These are phyloP conservation scores for Colletotrichum sp. DNA, from an alignment of 2,329 filamentous ascomycete genomes.

Conservation along the genomic window DNA sequence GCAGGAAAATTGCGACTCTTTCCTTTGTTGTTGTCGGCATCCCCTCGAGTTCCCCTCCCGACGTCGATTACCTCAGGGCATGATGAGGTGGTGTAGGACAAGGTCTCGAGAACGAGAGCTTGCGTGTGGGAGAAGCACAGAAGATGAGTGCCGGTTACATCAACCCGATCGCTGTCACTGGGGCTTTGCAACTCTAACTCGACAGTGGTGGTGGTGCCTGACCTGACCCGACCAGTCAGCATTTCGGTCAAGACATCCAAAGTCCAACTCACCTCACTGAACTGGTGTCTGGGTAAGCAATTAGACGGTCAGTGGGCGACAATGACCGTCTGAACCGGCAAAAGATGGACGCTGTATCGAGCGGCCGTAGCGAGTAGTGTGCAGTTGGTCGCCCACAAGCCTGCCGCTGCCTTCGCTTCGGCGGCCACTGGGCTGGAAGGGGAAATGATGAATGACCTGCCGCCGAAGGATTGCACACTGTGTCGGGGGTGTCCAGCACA, in stretches of 20 bases:
- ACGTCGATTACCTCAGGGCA: background rate
- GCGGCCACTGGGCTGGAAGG: background rate
- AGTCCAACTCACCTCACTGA: background rate
- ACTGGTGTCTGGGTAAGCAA: background rate
- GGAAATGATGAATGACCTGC: constrained; percentile 4
- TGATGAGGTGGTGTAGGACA: background rate
- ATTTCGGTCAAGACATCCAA: background rate
- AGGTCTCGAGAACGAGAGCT: background rate
- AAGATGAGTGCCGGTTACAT: background rate
- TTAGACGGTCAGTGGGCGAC: background rate
- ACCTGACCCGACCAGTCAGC: background rate
- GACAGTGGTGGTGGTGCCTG: background rate
- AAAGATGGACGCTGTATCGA: background rate
- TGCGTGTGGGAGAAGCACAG: background rate
- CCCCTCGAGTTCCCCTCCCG: background rate
- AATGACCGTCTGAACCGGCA: background rate
- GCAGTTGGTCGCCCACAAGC: background rate
- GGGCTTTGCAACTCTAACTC: constrained; percentile 7
- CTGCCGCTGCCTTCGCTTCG: background rate
- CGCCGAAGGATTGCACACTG: constrained; percentile 2
- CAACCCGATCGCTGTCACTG: background rate
- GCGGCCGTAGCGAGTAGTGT: background rate
- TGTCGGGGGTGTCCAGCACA: background rate
- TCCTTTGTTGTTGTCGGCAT: background rate
- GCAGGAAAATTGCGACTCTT: background rate